Evolutionary conservation across 495 filamentous ascomycete genomes (phyloP).

Genomic region (Penicillium daleae): DNA sequence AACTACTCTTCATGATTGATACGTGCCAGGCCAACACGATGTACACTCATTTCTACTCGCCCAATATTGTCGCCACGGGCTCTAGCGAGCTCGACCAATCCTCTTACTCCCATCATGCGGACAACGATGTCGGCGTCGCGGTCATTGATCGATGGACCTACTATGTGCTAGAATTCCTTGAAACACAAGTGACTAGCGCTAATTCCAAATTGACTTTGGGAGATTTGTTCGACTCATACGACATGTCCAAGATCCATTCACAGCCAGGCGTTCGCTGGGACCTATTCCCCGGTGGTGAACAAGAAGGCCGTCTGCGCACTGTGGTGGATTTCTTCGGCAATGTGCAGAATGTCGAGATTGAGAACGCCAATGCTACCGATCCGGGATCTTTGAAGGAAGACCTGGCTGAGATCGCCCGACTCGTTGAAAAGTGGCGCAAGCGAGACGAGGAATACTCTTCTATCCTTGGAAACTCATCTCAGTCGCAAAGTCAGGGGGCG

Average conservation of each 20-base stretch:
- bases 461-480: slow-evolving; percentile 38
- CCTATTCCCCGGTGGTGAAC: slow-evolving; percentile 79
- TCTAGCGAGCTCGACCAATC: slow-evolving; percentile 92
- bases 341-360: slow-evolving; percentile 94
- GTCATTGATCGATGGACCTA: slow-evolving; percentile 99
- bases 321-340: slow-evolving; percentile 99
- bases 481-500: slow-evolving; percentile 29
- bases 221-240: slow-evolving; percentile 94
- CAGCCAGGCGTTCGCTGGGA: slow-evolving; percentile 93
- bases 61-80: slow-evolving; percentile 95
- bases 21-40: slow-evolving; percentile 99
- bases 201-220: slow-evolving; percentile 84
- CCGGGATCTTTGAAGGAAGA: slow-evolving; percentile 72
- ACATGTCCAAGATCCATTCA: slow-evolving; percentile 90
- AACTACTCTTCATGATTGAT: slow-evolving; percentile 99
- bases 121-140: slow-evolving; percentile 96
- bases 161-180: slow-evolving; percentile 96
- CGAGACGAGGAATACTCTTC: slow-evolving; percentile 40
- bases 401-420: slow-evolving; percentile 65
- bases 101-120: slow-evolving; percentile 94
- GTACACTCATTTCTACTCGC: slow-evolving; percentile 96
- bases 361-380: slow-evolving; percentile 56
- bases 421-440: slow-evolving; percentile 54
- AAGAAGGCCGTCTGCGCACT: slow-evolving; percentile 71
- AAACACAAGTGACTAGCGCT: slow-evolving; percentile 82